Percentiles rank a stretch among this genome's conserved stretches.
phyloP scores from a whole-genome alignment of 139 green algal genomes.

The Astrephomene gubernaculifera region DNA sequence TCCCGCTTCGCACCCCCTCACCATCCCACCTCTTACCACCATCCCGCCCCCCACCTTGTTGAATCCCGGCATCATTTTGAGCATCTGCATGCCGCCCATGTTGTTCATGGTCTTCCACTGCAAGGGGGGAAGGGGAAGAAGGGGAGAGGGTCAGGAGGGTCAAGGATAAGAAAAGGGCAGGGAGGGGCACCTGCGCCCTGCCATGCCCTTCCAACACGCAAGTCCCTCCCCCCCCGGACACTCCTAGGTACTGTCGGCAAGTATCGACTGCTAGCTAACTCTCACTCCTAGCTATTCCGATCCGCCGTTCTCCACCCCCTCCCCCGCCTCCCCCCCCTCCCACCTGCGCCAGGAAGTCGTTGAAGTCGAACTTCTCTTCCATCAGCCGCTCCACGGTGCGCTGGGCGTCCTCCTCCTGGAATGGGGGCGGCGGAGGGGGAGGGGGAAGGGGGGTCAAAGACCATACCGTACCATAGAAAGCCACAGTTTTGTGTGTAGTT shows the following conservation, averaged over 20 bases:
- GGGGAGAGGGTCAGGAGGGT: not conserved
- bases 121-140: not conserved
- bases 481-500: too few species aligned
- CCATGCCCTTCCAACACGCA: too few species aligned
- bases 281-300: too few species aligned
- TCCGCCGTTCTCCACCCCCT: too few species aligned
- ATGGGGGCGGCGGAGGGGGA: not conserved
- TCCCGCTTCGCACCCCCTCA: too few species aligned
- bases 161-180: too few species aligned
- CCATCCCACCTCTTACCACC: too few species aligned
- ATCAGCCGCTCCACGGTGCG: slow-evolving; percentile 82
- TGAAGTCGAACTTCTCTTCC: slow-evolving; percentile 98
- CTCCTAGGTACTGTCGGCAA: too few species aligned
- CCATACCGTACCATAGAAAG: too few species aligned
- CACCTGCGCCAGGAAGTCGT: slow-evolving; percentile 94
- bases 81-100: slow-evolving; percentile 93
- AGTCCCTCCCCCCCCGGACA: too few species aligned
- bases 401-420: slow-evolving; percentile 87
- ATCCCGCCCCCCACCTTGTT: slow-evolving; percentile 47
- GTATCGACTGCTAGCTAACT: too few species aligned
- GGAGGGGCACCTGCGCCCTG: too few species aligned
- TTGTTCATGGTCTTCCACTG: slow-evolving; percentile 92
- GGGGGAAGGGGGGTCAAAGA: not conserved
- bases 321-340: not conserved
- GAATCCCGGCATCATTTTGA: slow-evolving; percentile 97